Evolutionary conservation across 495 filamentous ascomycete species (phyloP).

Genomic region (Hypoxylon cercidicola): DNA sequence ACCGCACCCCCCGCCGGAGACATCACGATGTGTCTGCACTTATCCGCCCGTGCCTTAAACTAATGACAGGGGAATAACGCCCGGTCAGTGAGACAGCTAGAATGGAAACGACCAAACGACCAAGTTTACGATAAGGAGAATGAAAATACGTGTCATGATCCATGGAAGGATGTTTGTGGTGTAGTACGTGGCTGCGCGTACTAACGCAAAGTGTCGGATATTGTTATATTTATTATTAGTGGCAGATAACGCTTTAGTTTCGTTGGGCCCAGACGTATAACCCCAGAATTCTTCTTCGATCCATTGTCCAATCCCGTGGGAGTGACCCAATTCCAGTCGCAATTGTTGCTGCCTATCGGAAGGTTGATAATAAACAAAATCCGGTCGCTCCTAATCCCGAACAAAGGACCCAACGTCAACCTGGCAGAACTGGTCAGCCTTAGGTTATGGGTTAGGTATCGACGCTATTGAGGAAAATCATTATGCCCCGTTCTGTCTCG

Average conservation of each 20-base stretch:
- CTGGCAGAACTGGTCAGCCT: conserved; percentile 2
- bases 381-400: background rate
- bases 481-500: conserved; percentile 15
- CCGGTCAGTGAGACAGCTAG: conserved; percentile 2
- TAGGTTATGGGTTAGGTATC: conserved; percentile 9
- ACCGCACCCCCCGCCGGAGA: background rate
- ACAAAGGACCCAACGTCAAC: conserved; percentile 11
- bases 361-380: conserved; percentile 10
- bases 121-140: conserved; percentile 7
- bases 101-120: conserved; percentile 12
- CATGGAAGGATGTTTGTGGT: background rate
- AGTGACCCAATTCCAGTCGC: conserved; percentile 10
- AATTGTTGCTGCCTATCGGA: conserved; percentile 26
- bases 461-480: conserved; percentile 16
- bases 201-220: background rate
- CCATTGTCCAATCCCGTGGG: conserved; percentile 4
- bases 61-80: conserved; percentile 12
- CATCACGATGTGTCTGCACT: conserved; percentile 11
- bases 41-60: conserved; percentile 22
- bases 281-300: conserved; percentile 21
- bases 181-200: conserved; percentile 28
- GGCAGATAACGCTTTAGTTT: background rate
- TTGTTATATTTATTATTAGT: conserved; percentile 7
- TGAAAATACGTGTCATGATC: conserved; percentile 26
- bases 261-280: conserved; percentile 1